These are phyloP conservation scores for Trichosporon inkin DNA, from an alignment of 1,284 basidiomycete species.

Conservation along the genomic window DNA sequence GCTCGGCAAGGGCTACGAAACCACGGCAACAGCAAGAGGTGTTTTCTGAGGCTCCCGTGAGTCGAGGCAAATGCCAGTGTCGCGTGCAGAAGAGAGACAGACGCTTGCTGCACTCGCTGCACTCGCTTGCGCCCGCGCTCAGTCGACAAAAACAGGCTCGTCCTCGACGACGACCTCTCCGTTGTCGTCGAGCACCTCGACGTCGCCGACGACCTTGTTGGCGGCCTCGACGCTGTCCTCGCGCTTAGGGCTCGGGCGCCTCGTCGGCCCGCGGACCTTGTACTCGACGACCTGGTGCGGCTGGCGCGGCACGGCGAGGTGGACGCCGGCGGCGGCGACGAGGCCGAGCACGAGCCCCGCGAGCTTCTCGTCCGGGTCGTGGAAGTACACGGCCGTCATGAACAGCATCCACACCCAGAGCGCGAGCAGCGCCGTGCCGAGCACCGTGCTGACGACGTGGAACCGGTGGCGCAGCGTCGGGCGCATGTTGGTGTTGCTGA, in stretches of 20 bases:
- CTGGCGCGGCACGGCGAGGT: constrained; percentile 23
- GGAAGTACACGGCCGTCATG: constrained; percentile 86
- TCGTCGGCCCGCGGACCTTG: constrained; percentile 21
- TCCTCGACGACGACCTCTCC: not conserved
- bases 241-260: constrained; percentile 12
- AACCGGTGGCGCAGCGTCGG: constrained; percentile 2
- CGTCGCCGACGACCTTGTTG: constrained; percentile 1
- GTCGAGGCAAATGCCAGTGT: too few relatives aligned
- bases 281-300: constrained; percentile 24
- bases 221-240: constrained; percentile 8
- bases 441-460: constrained; percentile 23
- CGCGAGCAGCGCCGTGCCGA: constrained; percentile 53
- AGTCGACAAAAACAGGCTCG: not conserved
- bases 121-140: too few relatives aligned
- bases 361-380: constrained; percentile 79
- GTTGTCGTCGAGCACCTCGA: constrained; percentile 1
- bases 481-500: constrained; percentile 2
- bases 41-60: too few relatives aligned
- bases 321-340: constrained; percentile 22
- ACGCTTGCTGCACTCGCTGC: too few relatives aligned
- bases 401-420: constrained; percentile 71
- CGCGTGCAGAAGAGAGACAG: too few relatives aligned
- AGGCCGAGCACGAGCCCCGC: constrained; percentile 59
- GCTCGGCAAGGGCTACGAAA: too few relatives aligned
- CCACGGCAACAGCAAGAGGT: too few relatives aligned